Conservation (phyloP, 2,329 filamentous ascomycete species). For the Exutisphaerella laricina region DNA sequence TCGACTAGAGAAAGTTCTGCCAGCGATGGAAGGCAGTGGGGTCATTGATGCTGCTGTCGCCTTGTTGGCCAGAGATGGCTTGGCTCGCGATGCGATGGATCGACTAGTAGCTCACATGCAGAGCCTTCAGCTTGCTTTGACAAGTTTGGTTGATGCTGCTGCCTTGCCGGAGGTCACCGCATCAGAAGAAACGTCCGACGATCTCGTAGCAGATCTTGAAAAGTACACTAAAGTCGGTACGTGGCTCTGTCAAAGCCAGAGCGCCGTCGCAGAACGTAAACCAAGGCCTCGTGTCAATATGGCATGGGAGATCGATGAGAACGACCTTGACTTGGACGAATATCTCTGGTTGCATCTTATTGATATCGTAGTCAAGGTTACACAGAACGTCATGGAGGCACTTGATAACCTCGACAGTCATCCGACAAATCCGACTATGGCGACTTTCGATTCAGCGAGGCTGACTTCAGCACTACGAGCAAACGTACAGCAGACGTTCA, state of each 20-base stretch:
- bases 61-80: slow-evolving; percentile 81
- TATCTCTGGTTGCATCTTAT: slow-evolving; percentile 62
- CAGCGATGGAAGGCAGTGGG: slow-evolving; percentile 81
- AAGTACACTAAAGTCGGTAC: slow-evolving; percentile 92
- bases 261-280: slow-evolving; percentile 47
- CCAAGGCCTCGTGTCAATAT: slow-evolving; percentile 34
- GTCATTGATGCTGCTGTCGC: slow-evolving; percentile 91
- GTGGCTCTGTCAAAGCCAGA: slow-evolving; percentile 89
- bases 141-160: slow-evolving; percentile 63
- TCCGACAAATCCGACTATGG: slow-evolving; percentile 23
- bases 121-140: slow-evolving; percentile 71
- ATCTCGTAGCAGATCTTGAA: slow-evolving; percentile 70
- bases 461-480: slow-evolving; percentile 64
- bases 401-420: slow-evolving; percentile 29
- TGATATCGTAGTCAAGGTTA: slow-evolving; percentile 54
- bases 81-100: slow-evolving; percentile 75
- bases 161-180: slow-evolving; percentile 53
- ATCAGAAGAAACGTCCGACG: slow-evolving; percentile 62
- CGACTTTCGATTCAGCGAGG: slow-evolving; percentile 51
- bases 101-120: slow-evolving; percentile 75
- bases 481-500: slow-evolving; percentile 86
- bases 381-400: slow-evolving; percentile 37
- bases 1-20: slow-evolving; percentile 71
- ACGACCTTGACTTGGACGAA: slow-evolving; percentile 57
- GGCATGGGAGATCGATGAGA: slow-evolving; percentile 46